Evolutionary conservation across 2,329 filamentous ascomycete genomes (phyloP).

Genomic region (Colletotrichum liaoningense): DNA sequence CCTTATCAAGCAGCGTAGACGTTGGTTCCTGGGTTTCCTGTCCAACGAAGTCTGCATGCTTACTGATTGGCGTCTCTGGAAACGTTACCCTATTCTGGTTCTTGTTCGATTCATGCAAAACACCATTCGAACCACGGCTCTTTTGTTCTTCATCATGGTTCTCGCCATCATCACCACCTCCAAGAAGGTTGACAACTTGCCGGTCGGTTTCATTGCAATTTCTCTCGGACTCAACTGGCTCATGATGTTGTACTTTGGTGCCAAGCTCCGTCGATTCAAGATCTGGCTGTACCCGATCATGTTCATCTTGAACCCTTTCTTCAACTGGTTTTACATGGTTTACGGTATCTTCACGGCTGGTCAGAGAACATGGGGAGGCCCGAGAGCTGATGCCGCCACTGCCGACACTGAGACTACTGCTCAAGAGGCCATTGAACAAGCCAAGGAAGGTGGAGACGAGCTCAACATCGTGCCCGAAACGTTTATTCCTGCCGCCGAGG

Average conservation of each 20-base stretch:
- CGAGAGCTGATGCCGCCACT: conserved; percentile 86
- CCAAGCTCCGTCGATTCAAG: conserved; percentile 89
- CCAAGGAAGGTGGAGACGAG: conserved; percentile 84
- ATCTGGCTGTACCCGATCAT: conserved; percentile 95
- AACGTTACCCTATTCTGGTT: conserved; percentile 86
- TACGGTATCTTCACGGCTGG: conserved; percentile 96
- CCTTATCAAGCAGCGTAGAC: conserved; percentile 90
- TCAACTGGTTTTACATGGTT: conserved; percentile 99
- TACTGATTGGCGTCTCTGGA: conserved; percentile 93
- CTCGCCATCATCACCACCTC: conserved; percentile 88
- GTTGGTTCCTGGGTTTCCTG: conserved; percentile 98
- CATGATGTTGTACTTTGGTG: conserved; percentile 95
- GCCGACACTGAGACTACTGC: conserved; percentile 82
- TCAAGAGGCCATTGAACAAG: conserved; percentile 85
- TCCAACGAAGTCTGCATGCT: conserved; percentile 99
- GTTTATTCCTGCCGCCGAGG: conserved; percentile 73
- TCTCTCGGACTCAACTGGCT: conserved; percentile 94
- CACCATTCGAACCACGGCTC: conserved; percentile 92
- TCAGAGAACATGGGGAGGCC: conserved; percentile 95
- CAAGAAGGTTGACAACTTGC: conserved; percentile 81
- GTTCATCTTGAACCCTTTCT: conserved; percentile 95
- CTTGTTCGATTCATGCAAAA: conserved; percentile 94
- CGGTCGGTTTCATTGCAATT: conserved; percentile 92
- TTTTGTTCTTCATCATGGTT: conserved; percentile 94
- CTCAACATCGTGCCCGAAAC: conserved; percentile 90